Conservation (phyloP, 1,284 basidiomycete species). For the Austroboletus niveus region DNA sequence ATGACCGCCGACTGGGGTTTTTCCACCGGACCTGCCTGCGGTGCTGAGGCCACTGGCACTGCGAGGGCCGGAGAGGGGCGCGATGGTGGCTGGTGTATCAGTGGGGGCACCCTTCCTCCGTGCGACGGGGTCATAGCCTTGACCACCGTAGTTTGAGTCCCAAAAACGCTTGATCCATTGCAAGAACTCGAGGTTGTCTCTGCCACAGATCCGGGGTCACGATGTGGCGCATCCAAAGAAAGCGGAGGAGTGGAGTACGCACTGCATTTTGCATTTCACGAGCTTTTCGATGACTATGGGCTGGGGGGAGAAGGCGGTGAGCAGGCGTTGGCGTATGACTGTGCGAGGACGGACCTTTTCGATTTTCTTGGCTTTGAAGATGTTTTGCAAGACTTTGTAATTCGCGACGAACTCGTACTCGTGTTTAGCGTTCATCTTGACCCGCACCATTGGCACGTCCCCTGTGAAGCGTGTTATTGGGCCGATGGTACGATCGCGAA, state of each 20-base stretch:
- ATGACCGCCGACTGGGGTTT: constrained; percentile 68
- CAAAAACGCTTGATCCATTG: constrained; percentile 98
- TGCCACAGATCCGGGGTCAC: constrained; percentile 32
- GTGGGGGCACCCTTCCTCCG: constrained; percentile 74
- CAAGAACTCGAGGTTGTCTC: constrained; percentile 97
- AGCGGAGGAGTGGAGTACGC: constrained; percentile 34
- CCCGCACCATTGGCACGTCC: constrained; percentile 83
- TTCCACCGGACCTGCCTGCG: constrained; percentile 53
- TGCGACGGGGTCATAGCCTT: constrained; percentile 85
- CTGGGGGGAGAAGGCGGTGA: constrained; percentile 40
- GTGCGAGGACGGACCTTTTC: constrained; percentile 75
- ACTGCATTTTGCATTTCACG: constrained; percentile 99
- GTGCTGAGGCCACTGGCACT: constrained; percentile 39
- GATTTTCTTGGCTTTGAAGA: constrained; percentile 86
- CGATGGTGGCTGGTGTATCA: constrained; percentile 77
- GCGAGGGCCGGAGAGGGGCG: constrained; percentile 51
- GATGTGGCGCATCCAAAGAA: constrained; percentile 3
- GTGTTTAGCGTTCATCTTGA: constrained; percentile 93
- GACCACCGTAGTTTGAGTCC: constrained; percentile 89
- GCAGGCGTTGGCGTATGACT: not conserved
- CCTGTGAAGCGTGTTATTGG: constrained; percentile 37
- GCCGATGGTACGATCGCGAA: constrained; percentile 1
- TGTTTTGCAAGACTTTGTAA: constrained; percentile 91
- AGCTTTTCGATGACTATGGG: constrained; percentile 93
- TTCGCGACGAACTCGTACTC: constrained; percentile 97